Evolutionary conservation across 768 basidiomycete species (phyloP).

Genomic region (Crassisporium funariophilum): DNA sequence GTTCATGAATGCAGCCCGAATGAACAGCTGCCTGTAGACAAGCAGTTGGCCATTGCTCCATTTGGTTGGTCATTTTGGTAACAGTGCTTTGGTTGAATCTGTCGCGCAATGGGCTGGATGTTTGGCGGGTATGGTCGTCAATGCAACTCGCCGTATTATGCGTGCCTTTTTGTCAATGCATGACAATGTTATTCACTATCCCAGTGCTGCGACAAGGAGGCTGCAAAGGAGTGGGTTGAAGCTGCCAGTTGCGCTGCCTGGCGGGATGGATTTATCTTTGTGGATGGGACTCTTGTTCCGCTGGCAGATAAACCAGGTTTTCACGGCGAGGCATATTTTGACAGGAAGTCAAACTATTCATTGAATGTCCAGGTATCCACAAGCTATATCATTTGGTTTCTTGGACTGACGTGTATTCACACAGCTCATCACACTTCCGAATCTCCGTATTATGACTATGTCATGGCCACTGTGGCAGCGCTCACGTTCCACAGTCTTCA

Average conservation of each 20-base stretch:
- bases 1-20: background rate
- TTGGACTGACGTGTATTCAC: background rate
- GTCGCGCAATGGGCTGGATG: background rate
- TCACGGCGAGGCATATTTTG: conserved; percentile 2
- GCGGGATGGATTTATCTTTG: conserved; percentile 27
- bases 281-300: conserved; percentile 24
- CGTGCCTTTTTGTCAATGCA: background rate
- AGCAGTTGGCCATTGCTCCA: conserved; percentile 27
- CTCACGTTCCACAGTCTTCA: conserved; percentile 8
- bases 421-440: conserved; percentile 10
- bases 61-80: conserved; percentile 25
- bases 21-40: conserved; percentile 14
- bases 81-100: conserved; percentile 17
- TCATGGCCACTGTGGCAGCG: conserved; percentile 6
- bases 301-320: background rate
- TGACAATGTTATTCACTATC: conserved; percentile 1
- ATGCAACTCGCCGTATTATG: background rate
- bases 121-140: background rate
- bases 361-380: conserved; percentile 9
- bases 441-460: conserved; percentile 11
- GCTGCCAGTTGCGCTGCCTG: conserved; percentile 14
- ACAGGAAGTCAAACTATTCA: conserved; percentile 4
- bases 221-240: conserved; percentile 19
- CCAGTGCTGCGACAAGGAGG: conserved; percentile 14
- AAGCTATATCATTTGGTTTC: background rate